These are phyloP conservation scores for Elsinoe perseae DNA, from an alignment of 2,329 filamentous ascomycete species.

Conservation along the genomic window DNA sequence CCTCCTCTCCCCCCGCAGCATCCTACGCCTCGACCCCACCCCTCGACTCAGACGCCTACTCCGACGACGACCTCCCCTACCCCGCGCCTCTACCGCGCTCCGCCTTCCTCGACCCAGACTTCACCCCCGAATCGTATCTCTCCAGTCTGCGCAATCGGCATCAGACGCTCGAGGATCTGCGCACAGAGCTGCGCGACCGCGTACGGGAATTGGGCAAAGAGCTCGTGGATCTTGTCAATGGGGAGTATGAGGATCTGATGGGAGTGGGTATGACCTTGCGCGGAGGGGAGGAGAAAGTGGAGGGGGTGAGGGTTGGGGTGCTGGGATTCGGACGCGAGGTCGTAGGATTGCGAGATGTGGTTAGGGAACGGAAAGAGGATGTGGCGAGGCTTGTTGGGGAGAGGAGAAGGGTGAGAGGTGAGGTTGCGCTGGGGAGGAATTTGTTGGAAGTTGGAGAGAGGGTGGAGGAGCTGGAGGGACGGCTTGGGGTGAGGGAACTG, in stretches of 20 bases:
- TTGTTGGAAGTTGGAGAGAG: slow-evolving; percentile 62
- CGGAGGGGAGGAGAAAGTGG: slow-evolving; percentile 84
- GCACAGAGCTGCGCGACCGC: slow-evolving; percentile 73
- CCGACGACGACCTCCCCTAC: slow-evolving; percentile 66
- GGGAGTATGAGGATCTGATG: slow-evolving; percentile 88
- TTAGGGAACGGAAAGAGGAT: slow-evolving; percentile 57
- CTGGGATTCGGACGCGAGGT: slow-evolving; percentile 79
- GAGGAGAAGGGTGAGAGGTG: slow-evolving; percentile 53
- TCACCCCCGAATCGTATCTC: slow-evolving; percentile 76
- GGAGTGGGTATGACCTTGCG: slow-evolving; percentile 71
- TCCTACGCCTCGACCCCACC: slow-evolving; percentile 42
- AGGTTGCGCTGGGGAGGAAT: slow-evolving; percentile 54
- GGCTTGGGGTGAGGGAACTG: slow-evolving; percentile 45
- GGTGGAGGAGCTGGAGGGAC: slow-evolving; percentile 55
- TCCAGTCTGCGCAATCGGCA: slow-evolving; percentile 77
- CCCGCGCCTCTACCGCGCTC: slow-evolving; percentile 72
- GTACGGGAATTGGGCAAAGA: slow-evolving; percentile 74
- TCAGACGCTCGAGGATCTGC: slow-evolving; percentile 90
- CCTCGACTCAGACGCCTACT: slow-evolving; percentile 43
- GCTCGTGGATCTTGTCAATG: slow-evolving; percentile 87
- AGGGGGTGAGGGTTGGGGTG: slow-evolving; percentile 79
- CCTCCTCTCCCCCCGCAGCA: slow-evolving; percentile 39
- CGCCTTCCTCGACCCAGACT: slow-evolving; percentile 71
- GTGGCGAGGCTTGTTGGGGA: slow-evolving; percentile 57
- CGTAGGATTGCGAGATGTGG: slow-evolving; percentile 60